Evolutionary conservation across 805 yeast genomes (phyloP), one percentile per base, ranked within the genome.

Genomic region (Sugiyamaella valdiviana): DNA sequence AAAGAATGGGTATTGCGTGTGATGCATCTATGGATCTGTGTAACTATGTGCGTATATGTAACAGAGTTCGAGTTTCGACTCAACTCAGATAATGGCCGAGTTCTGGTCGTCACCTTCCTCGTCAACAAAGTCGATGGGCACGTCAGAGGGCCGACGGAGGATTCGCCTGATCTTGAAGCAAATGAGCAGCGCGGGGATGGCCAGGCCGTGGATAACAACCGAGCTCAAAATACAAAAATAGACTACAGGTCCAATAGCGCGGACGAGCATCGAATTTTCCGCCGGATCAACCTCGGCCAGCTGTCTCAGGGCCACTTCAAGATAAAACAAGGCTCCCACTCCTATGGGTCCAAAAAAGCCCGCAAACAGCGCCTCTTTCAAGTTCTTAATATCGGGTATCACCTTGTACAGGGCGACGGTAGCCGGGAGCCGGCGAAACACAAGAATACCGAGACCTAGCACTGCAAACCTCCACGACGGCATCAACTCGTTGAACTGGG

Each of bases 311-410:
- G 79, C 77, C 51, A 76, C 64, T 48, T 69, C 68, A 19, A 72
- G 72, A 39, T 80, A 77, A 57, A 76, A 79, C n/a, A 79, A 66
- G 2, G 82, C 84, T 26, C 83, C 83, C 2, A 79, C 82, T 20
- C 89, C 89, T 60, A 83, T 80, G 14, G 89, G 89, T 36, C 89
- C 89, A 59, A 83, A 83, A 66, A 79, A 86, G 40, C 89, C 89
- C 52, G 82, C 78, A 59, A 83, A 79, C 4, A 82, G 57, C 0
- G 86, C 86, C 59, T 83, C 88, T 60, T 79, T 73, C 80, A 84
- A 76, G 35, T 77, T 71, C 49, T 74, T 74, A 36, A 83, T 72
- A 56, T 79, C 83, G 1, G 86, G 85, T 21, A 78, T 76, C 15
- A 80, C 57, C 0, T 77, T 78, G 60, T 80, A 80, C 23, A 79